phyloP scores from a whole-genome alignment of 345 rosid genomes.

The Theobroma cacao region DNA sequence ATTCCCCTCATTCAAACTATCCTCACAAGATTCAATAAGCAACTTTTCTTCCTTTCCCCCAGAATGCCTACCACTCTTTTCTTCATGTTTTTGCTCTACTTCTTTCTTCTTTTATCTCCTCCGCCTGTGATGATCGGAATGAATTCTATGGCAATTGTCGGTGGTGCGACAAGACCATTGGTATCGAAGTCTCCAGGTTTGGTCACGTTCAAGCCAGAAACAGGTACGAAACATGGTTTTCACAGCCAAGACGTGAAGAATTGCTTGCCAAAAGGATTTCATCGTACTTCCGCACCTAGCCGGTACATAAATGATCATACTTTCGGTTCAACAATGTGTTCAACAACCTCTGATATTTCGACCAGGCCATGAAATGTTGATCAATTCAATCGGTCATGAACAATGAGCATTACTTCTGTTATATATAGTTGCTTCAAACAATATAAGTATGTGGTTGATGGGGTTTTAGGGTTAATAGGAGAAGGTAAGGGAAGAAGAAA shows the following conservation, averaged over 20 bases:
- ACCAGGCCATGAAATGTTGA: not conserved
- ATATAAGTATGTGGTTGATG: not conserved
- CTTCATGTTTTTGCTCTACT: constrained; percentile 17
- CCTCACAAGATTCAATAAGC: not conserved
- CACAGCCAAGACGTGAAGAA: constrained; percentile 15
- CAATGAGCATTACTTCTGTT: not conserved
- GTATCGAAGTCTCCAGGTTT: constrained; percentile 1
- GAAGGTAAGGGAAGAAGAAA: not conserved
- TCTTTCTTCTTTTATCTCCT: constrained; percentile 29
- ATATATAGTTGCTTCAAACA: not conserved
- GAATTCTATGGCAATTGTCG: not conserved
- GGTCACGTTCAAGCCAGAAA: constrained; percentile 1
- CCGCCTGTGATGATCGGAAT: not conserved
- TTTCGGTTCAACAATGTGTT: constrained; percentile 36
- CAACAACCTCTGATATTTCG: constrained; percentile 1
- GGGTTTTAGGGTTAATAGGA: not conserved
- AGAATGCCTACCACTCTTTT: constrained; percentile 27
- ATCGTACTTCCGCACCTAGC: constrained; percentile 54
- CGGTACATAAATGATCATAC: constrained; percentile 46
- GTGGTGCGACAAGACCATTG: constrained; percentile 31
- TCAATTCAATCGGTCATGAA: constrained; percentile 9
- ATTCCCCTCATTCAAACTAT: not conserved
- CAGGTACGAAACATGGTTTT: not conserved
- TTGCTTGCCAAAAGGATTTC: constrained; percentile 64
- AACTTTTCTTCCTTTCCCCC: not conserved